phyloP scores from a whole-genome alignment of 257 asterid species.

The Gentiana macrophylla region DNA sequence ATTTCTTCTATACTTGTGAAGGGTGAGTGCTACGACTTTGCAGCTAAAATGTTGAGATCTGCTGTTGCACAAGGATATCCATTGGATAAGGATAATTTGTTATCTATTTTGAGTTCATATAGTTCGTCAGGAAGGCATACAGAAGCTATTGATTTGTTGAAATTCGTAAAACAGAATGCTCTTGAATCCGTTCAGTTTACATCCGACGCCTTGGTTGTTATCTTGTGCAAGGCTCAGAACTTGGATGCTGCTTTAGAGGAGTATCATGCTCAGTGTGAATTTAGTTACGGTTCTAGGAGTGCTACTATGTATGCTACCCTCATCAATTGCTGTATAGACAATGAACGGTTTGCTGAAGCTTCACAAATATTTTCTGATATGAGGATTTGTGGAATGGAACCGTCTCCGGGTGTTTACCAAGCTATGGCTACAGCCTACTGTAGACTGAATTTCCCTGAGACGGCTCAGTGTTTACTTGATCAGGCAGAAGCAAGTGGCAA shows the following conservation, averaged over 20 bases:
- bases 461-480: constrained; percentile 56
- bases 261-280: constrained; percentile 34
- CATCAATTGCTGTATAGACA: constrained; percentile 53
- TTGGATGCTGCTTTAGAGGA: constrained; percentile 73
- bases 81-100: constrained; percentile 39
- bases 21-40: constrained; percentile 68
- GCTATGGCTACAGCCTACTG: constrained; percentile 47
- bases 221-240: constrained; percentile 69
- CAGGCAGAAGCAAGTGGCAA: constrained; percentile 47
- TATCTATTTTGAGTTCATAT: constrained; percentile 69
- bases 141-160: constrained; percentile 69
- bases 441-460: constrained; percentile 78
- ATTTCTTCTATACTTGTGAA: constrained; percentile 63
- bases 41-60: constrained; percentile 57
- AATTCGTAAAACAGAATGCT: constrained; percentile 49
- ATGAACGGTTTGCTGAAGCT: constrained; percentile 57
- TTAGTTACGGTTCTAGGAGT: constrained; percentile 27
- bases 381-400: constrained; percentile 61
- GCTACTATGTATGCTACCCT: constrained; percentile 53
- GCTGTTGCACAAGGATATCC: constrained; percentile 47
- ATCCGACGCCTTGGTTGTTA: constrained; percentile 65
- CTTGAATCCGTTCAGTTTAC: constrained; percentile 41
- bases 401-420: constrained; percentile 47
- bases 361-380: constrained; percentile 82
- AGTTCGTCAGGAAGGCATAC: constrained; percentile 66